Base-by-base conservation (phyloP, 306 rosid species). In the Glycine soja region DNA sequence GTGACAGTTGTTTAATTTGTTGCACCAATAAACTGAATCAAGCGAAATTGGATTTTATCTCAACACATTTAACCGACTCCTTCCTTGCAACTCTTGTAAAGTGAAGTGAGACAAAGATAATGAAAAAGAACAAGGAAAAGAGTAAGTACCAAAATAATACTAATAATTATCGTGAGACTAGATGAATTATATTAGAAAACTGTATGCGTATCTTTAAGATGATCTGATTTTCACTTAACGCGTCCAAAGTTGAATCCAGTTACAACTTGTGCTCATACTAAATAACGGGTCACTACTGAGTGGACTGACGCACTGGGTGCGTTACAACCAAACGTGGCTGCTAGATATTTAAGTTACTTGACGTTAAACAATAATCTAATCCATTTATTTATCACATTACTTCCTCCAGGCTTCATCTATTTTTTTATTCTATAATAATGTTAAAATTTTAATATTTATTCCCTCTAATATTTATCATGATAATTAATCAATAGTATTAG, bases 301-400 rank as follows among this genome's bases (percentile, higher is more conserved):
- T 76, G 59, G 68, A 48, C 4, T 15, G 11, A 18, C 48, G 10
- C 3, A 74, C 30, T 76, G 10, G 45, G 78, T 91, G 93, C 92
- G 86, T 85, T 87, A 75, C 92, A 88, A 50, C 88, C 88, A 72
- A 87, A 87, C 81, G 18, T 43, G 80, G 76, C 82, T 67, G 85
- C 81, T 85, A 86, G 54, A 76, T 59, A 75, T 83, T 59, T 56
- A 16, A 80, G 81, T 63, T 68, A 58, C 53, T 70, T 32, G 6
- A 58, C 75, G 68, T 53, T 10, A 61, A 43, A 2, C 18, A 42
- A 4, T 13, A 24, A 51, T 72, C 51, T 47, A 76, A 19, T 63
- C 86, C 51, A 69, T 36, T 74, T 75, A 11, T 67, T 67, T 67
- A 56, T 45, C 46, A 0, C 18, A 15, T 62, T 38, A 18, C 10